Evolutionary conservation across 2,329 filamentous ascomycete genomes (phyloP).

Genomic region (Cytospora leucostoma): DNA sequence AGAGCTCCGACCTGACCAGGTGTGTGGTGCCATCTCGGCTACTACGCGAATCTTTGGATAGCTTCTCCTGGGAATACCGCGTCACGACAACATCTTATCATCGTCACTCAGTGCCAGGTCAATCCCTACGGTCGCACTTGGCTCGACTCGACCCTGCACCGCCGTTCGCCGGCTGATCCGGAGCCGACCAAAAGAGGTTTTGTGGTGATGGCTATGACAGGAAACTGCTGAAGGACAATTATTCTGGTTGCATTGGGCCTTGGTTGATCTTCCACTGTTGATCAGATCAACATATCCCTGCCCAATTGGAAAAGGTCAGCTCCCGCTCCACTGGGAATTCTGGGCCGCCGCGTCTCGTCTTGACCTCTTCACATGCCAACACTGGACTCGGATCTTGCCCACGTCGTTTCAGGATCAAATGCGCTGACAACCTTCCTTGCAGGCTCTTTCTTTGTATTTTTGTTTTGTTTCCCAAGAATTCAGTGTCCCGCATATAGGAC

Average conservation of each 20-base stretch:
- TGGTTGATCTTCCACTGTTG: slow-evolving; percentile 17
- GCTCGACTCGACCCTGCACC: slow-evolving; percentile 15
- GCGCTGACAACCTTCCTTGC: slow-evolving; percentile 7
- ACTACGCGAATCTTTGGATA: slow-evolving; percentile 6
- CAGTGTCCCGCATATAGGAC: background rate
- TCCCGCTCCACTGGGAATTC: slow-evolving; percentile 11
- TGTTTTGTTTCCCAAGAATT: background rate
- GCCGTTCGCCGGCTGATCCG: slow-evolving; percentile 14
- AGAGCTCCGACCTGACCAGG: background rate
- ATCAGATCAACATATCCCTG: slow-evolving; percentile 20
- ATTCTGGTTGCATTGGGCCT: slow-evolving; percentile 18
- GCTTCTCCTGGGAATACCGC: slow-evolving; percentile 1
- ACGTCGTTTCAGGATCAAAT: background rate
- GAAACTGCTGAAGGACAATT: slow-evolving; percentile 16
- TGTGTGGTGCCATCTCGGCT: background rate
- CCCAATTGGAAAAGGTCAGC: slow-evolving; percentile 19
- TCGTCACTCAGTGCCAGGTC: slow-evolving; percentile 1
- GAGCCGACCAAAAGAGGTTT: background rate
- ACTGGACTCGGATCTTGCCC: background rate
- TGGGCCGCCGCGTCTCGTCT: slow-evolving; percentile 7
- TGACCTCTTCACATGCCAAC: background rate
- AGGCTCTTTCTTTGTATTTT: background rate
- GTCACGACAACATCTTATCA: slow-evolving; percentile 6
- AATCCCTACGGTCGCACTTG: slow-evolving; percentile 9
- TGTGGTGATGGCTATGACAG: slow-evolving; percentile 18